A percentile compares a stretch with the other conserved stretches of the same genome.
Conservation (phyloP, 1,284 basidiomycete genomes). For the Pseudomicrostroma phylloplanum region DNA sequence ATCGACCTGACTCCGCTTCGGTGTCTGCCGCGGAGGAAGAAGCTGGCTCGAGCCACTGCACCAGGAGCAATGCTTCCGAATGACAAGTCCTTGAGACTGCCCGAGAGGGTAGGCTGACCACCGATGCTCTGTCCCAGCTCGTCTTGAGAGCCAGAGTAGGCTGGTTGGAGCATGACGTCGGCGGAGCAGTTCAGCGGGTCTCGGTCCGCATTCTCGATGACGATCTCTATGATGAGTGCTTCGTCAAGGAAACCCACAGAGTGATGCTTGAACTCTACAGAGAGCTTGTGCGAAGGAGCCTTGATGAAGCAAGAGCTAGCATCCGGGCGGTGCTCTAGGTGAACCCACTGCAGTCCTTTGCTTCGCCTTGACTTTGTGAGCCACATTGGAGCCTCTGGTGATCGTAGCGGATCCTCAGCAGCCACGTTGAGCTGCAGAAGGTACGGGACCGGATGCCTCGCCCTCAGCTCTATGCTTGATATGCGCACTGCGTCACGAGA, state of each 20-base stretch:
- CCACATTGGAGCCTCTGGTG: conserved; percentile 2
- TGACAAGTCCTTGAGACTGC: not conserved
- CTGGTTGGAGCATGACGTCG: conserved; percentile 4
- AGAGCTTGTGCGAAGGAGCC: conserved; percentile 5
- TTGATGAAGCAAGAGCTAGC: not conserved
- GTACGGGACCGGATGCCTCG: no score
- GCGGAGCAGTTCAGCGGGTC: not conserved
- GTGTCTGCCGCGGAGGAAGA: not conserved
- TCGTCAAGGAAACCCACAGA: conserved; percentile 13
- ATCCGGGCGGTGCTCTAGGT: conserved; percentile 4
- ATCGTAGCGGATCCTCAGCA: not conserved
- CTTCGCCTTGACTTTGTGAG: not conserved
- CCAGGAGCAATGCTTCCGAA: conserved; percentile 7
- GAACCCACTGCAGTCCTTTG: not conserved
- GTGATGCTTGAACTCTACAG: conserved; percentile 8
- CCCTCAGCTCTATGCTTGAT: not conserved
- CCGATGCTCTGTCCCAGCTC: not conserved
- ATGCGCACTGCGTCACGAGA: not conserved
- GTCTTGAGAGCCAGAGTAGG: not conserved
- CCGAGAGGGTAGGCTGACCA: conserved; percentile 3
- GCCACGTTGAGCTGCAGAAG: no score
- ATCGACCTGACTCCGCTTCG: not conserved
- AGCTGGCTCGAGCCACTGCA: not conserved
- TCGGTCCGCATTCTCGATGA: conserved; percentile 8
- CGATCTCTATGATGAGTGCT: not conserved